Evolutionary conservation across 2,329 filamentous ascomycete species (phyloP), one percentile per base, ranked within the genome.

Genomic region (Ustilaginoidea virens): DNA sequence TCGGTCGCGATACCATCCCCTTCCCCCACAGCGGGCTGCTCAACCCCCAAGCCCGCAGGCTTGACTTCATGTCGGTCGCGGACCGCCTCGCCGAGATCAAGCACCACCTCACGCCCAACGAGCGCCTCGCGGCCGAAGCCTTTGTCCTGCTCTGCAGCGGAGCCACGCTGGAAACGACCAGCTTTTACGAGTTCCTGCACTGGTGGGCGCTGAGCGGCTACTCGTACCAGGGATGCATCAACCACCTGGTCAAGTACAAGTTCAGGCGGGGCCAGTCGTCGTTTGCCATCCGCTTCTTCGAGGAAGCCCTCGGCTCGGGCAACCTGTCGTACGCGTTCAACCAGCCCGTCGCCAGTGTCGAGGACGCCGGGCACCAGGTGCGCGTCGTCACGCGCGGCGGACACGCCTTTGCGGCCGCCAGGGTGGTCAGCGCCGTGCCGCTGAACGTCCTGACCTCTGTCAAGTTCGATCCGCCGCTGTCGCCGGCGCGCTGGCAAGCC

Each of bases 141-240:
- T 60, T 59, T 8, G 40, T 63, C 0, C 42, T 59, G 0, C 49
- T 62, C 2, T 55, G 51, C 34, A 58, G 57, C 28, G 56, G 59
- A 5, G 54, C 44, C 0, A 59, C 53, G 0, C 48, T 60, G 1
- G 49, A 55, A 7, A 58, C 53, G 0, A 56, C 51, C 0, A 56
- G 53, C 14, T 60, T 65, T 33, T 55, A 56, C 27, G 60, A 66
- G 30, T 54, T 63, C 18, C 40, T 66, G 12, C 59, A 60, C 32
- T 63, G 58, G 60, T 63, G 52, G 59, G 60, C 53, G 7, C 41
- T 58, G 2, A 47, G 47, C 30, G 57, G 49, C 17, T 60, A 59
- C 38, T 51, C 45, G 5, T 60, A 54, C 29, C 39, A 45, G 11
- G 53, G 50, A 1, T 56, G 51, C 22, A 45, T 57, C 16, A 48